Base-by-base conservation (phyloP, 495 filamentous ascomycete species). In the Xylaria nigripes region DNA sequence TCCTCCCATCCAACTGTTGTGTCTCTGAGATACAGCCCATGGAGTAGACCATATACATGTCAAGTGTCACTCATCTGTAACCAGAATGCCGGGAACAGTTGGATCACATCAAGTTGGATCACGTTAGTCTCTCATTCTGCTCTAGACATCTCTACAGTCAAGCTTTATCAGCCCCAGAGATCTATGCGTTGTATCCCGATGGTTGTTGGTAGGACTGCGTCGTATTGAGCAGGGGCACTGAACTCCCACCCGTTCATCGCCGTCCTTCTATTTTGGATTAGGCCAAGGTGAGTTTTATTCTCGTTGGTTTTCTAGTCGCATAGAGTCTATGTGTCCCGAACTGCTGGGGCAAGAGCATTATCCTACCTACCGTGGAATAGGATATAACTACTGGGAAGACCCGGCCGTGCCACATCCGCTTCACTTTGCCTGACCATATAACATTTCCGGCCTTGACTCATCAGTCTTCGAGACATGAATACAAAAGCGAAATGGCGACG, bases 401-500 rank as follows among this genome's bases (percentile, higher is more conserved):
- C 45, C 45, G 23, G 44, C 49, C 46, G 12, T 4, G 19, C 8
- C 38, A 22, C 25, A 48, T 23, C 21, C 42, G 12, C 15, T 10
- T 2, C 45, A 48, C n/a, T 3, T 19, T 21, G 10, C 15, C 25
- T 51, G 29, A 38, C 36, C 16, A 23, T 12, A 6, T 4, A 15
- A 2, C 9, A 23, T 41, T 13, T 55, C 18, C 16, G 19, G n/a
- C 22, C 22, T 23, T 29, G 25, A 9, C 36, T 42, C 29, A 36
- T 30, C 3, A 16, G 22, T 21, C 38, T 30, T 22, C 46, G 46
- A 25, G 49, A 50, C 40, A 60, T 62, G 59, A 50, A 36, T 48
- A 30, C 30, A 38, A 50, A 41, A 45, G n/a, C 48, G 32, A 46
- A 13, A 54, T 47, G 45, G 50, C 49, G 22, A 61, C 57, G 64